A percentile compares a stretch with the other conserved stretches of the same genome.
These are phyloP conservation scores for Boechera retrofracta DNA, from an alignment of 345 rosid species.

Conservation along the genomic window DNA sequence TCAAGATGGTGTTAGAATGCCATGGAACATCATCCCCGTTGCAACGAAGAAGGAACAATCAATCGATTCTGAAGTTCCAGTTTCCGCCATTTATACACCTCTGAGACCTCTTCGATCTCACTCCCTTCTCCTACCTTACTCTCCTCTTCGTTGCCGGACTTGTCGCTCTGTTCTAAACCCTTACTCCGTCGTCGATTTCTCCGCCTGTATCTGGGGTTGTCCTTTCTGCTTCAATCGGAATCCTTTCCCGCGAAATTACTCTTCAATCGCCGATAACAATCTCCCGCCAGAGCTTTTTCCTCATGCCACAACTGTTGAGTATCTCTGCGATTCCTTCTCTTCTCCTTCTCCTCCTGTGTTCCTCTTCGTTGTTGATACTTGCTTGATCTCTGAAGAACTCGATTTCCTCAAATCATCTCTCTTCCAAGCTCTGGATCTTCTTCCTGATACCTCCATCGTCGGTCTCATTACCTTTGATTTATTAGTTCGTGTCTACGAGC, in stretches of 20 bases:
- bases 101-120: conserved; percentile 62
- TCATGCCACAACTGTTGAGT: conserved; percentile 83
- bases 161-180: conserved; percentile 92
- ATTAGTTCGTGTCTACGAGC: conserved; percentile 81
- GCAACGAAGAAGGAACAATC: conserved; percentile 68
- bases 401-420: conserved; percentile 77
- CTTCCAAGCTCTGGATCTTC: conserved; percentile 74
- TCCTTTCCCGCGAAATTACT: conserved; percentile 77
- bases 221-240: conserved; percentile 93
- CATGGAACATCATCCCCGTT: conserved; percentile 87
- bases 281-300: conserved; percentile 96
- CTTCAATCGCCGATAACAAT: conserved; percentile 75
- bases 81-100: conserved; percentile 85
- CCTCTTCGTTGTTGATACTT: conserved; percentile 84
- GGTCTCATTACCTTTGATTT: conserved; percentile 85
- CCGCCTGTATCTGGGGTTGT: conserved; percentile 89
- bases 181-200: conserved; percentile 76
- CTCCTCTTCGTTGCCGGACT: conserved; percentile 91
- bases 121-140: conserved; percentile 69
- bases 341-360: conserved; percentile 65
- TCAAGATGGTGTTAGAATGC: conserved; percentile 78
- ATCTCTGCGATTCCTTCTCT: conserved; percentile 53
- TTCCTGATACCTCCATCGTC: conserved; percentile 74
- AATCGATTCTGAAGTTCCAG: conserved; percentile 72
- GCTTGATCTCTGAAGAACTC: conserved; percentile 87